Base-by-base conservation (phyloP, 2,329 filamentous ascomycete genomes). In the Aspergillus ochraceoroseus region DNA sequence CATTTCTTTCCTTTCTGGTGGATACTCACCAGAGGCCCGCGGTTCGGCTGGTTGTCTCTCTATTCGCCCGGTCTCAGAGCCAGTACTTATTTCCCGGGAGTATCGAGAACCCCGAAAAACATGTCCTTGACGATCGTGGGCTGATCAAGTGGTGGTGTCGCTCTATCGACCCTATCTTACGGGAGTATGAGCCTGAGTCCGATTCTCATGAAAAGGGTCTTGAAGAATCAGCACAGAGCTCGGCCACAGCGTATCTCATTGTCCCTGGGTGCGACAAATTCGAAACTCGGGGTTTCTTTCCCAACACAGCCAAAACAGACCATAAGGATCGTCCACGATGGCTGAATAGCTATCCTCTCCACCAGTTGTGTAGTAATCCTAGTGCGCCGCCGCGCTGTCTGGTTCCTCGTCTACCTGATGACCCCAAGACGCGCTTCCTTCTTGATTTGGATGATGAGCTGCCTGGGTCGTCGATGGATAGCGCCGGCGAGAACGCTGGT, bases 51-150 rank as follows among this genome's bases (percentile, higher is more conserved):
- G 77, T 95, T 8, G 72, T 98, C 18, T 95, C 87, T 39, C 75
- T 98, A 3, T 98, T 98, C 60, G 94, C 92, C 0, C 77, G 92
- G 44, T 82, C 92, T 0, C 92, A 96, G 61, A 81, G 83, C 36
- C 92, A 96, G 58, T 98, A 98, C 54, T 76, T 98, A 9, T 98
- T 96, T 59, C 89, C 92, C 0, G 87, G 87, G 0, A 96, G 90
- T 57, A 79, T 88, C 26, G 82, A 94, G 45, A 90, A 95, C 61
- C 65, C 67, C 12, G 77, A 78, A 2, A 98, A 98, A 61, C 92
- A 98, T 68, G 83, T 98, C 0, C 71, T 96, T 6, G 87, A 95
- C 55, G 92, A 98, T 56, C 76, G 88, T 20, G 87, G 85, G 0
- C 70, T 98, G 36, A 86, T 98, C 13, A 87, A 83, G 56, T 98